Evolutionary conservation across 352 stramenopile species (phyloP).

Genomic region (Thraustochytrium striatum): DNA sequence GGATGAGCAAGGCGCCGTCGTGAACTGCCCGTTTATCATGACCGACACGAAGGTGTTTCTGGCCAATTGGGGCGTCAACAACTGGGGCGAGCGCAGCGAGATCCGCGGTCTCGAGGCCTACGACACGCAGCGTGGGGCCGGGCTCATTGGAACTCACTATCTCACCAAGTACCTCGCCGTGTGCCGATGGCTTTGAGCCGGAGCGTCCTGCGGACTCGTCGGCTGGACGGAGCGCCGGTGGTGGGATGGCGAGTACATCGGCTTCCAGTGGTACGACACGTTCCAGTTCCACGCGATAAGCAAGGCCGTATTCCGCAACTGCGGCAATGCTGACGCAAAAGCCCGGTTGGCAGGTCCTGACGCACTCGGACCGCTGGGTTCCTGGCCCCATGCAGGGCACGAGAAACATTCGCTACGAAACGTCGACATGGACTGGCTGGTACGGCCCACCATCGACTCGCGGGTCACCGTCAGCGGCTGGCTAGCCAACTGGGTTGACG

Average conservation of each 20-base stretch:
- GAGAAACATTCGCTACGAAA: constrained; percentile 24
- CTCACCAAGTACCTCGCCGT: not conserved
- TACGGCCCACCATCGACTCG: not conserved
- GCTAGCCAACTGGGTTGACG: constrained; percentile 11
- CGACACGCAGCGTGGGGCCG: not conserved
- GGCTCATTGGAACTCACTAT: constrained; percentile 13
- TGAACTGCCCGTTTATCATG: constrained; percentile 20
- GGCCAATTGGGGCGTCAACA: constrained; percentile 28
- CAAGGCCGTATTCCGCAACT: constrained; percentile 12
- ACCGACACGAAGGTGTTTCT: constrained; percentile 27
- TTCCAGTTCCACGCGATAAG: constrained; percentile 2
- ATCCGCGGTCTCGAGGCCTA: constrained; percentile 11
- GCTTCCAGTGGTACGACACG: constrained; percentile 28
- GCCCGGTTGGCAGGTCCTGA: constrained; percentile 10
- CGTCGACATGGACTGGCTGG: not conserved
- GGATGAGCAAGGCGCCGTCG: not conserved
- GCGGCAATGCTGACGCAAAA: not conserved
- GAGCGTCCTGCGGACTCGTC: not conserved
- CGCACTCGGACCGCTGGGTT: constrained; percentile 21
- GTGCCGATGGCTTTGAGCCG: not conserved
- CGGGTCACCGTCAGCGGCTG: constrained; percentile 11
- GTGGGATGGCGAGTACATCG: not conserved
- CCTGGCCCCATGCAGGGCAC: constrained; percentile 15
- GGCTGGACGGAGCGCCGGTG: not conserved
- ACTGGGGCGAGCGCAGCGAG: not conserved